These are phyloP conservation scores for Saccharum hybrid DNA, from an alignment of 202 grass and related monocot species.

Conservation along the genomic window DNA sequence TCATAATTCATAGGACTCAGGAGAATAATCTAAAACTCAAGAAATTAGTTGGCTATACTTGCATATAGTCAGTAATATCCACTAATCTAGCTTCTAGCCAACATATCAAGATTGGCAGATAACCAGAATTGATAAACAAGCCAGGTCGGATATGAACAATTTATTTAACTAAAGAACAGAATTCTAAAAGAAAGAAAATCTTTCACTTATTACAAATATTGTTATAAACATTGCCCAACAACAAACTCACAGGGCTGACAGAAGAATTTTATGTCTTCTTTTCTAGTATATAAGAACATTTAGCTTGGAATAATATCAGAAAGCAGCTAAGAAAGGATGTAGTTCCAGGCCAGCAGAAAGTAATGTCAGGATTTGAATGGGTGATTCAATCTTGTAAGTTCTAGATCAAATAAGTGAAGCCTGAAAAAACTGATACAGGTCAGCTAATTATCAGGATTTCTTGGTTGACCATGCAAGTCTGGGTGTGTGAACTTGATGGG, in stretches of 20 bases:
- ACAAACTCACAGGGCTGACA: not conserved
- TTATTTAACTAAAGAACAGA: not conserved
- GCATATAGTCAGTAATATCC: constrained; percentile 4
- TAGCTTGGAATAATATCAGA: not conserved
- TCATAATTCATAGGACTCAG: not conserved
- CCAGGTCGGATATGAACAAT: not conserved
- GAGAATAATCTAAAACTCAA: not conserved
- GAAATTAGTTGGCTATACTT: not conserved
- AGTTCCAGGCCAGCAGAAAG: constrained; percentile 7
- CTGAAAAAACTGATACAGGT: constrained; percentile 11
- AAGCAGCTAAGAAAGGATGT: constrained; percentile 14
- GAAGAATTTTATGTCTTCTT: not conserved
- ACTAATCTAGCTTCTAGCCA: constrained; percentile 17
- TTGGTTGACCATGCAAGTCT: constrained; percentile 15
- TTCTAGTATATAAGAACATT: constrained; percentile 2
- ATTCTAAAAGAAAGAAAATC: not conserved
- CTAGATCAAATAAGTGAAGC: constrained; percentile 15
- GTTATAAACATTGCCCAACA: not conserved
- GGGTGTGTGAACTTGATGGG: not conserved
- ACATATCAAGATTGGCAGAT: constrained; percentile 19
- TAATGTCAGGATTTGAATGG: not conserved
- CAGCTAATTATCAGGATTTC: not conserved
- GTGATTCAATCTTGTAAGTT: constrained; percentile 7
- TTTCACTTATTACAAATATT: constrained; percentile 16
- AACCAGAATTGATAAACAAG: constrained; percentile 22